Base-by-base conservation (phyloP, 75 land plant genomes). In the Picea sitchensis region DNA sequence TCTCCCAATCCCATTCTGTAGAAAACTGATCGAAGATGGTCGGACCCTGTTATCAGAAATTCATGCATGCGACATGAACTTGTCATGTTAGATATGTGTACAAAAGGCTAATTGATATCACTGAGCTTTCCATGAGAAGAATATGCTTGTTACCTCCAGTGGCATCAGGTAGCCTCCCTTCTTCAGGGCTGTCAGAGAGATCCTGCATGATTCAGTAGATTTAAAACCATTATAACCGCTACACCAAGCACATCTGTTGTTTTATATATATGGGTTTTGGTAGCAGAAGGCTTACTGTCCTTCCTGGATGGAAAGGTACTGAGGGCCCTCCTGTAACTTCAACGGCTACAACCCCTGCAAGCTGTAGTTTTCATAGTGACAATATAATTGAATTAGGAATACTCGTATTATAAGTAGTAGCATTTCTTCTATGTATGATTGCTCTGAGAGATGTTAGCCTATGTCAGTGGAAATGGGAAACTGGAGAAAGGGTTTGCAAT, bases 331-430 rank as follows among this genome's bases (percentile, higher is more conserved):
- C 88, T 30, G 88, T 87, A 13, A 87, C 76, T 63, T 87, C 88
- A 31, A 87, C 88, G 73, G 88, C 88, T 14, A 87, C 88, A 59
- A 81, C 84, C 44, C 88, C 88, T 59, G 88, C 88, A 65, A 87
- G 87, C 88, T 87, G 51, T 73, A 76, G 20, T 18, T 26, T 3
- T 20, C 21, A 60, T 4, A 21, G n/a, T 9, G 56, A 51, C 56
- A 51, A 51, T 51, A 51, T 9, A 51, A 51, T 51, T 51, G 12
- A 51, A 51, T 51, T 51, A 9, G 9, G 56, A 11, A 51, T 51
- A 9, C 56, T 8, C 1, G 56, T 0, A 51, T 51, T 1, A 8
- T 51, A 51, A 51, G 2, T 12, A 51, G 56, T 51, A 9, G 12
- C 56, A 51, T 51, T 51, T 51, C 56, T 2, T 51, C 56, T 51